phyloP scores from a whole-genome alignment of 208 protist species.

The Acanthamoeba royreba region DNA sequence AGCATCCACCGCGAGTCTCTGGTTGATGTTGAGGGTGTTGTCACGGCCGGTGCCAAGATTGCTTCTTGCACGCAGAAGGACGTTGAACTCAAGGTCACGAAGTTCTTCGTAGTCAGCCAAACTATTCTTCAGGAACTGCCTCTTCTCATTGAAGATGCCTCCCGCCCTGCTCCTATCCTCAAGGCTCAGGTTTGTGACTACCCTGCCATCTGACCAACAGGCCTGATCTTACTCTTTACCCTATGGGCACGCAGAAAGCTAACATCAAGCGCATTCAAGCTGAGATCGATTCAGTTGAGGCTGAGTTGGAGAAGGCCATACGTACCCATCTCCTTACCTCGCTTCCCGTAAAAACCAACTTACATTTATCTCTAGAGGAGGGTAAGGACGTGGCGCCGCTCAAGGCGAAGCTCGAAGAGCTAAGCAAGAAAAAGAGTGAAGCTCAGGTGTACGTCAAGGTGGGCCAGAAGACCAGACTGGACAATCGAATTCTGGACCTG shows the following conservation, averaged over 20 bases:
- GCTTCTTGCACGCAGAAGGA: constrained; percentile 12
- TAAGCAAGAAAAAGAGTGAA: background rate
- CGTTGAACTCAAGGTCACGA: constrained; percentile 16
- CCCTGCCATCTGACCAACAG: background rate
- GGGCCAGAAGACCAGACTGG: constrained; percentile 90
- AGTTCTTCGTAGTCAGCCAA: background rate
- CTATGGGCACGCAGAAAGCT: background rate
- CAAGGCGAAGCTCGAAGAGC: constrained; percentile 1
- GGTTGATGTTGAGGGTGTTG: background rate
- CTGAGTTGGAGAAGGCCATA: background rate
- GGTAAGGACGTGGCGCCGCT: background rate
- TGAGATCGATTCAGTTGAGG: background rate
- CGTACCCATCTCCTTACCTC: background rate
- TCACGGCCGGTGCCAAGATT: background rate
- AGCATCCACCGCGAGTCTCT: constrained; percentile 36
- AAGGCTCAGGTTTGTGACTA: background rate
- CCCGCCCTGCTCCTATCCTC: constrained; percentile 3
- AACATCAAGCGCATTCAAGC: background rate
- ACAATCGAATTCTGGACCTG: constrained; percentile 96
- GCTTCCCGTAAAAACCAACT: background rate
- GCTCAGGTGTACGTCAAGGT: constrained; percentile 46
- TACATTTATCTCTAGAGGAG: background rate
- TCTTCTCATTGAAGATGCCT: constrained; percentile 29
- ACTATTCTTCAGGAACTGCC: background rate
- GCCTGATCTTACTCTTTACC: background rate